phyloP scores from a whole-genome alignment of 225 moss, liverwort and hornwort genomes.

The Neckera pumila region DNA sequence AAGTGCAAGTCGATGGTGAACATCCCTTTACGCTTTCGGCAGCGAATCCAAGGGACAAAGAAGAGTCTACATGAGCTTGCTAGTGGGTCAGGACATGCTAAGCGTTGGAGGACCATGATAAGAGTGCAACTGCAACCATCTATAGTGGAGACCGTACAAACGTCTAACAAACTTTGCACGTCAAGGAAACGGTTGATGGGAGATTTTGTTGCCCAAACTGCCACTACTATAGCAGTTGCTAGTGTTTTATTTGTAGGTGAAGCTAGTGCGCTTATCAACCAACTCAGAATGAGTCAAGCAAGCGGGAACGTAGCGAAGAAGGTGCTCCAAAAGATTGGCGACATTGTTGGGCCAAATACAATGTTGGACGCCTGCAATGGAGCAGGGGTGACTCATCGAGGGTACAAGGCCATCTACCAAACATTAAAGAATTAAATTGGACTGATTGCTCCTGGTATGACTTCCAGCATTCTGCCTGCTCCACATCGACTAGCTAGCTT shows the following conservation, averaged over 20 bases:
- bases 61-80: background rate
- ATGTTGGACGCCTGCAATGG: background rate
- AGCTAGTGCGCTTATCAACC: background rate
- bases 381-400: background rate
- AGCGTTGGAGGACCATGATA: background rate
- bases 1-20: too few species aligned
- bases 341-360: background rate
- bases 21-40: too few species aligned
- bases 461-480: background rate
- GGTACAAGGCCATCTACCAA: background rate
- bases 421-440: background rate
- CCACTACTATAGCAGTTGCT: background rate
- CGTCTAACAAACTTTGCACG: fast-evolving
- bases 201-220: background rate
- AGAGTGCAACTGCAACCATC: background rate
- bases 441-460: background rate
- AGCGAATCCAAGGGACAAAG: too few species aligned
- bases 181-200: background rate
- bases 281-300: background rate
- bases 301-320: background rate
- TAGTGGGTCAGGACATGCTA: background rate
- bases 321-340: background rate
- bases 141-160: fast-evolving
- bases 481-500: background rate
- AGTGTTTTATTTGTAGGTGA: background rate